These are phyloP conservation scores for Solanum etuberosum DNA, from an alignment of 257 asterid species.

Conservation along the genomic window DNA sequence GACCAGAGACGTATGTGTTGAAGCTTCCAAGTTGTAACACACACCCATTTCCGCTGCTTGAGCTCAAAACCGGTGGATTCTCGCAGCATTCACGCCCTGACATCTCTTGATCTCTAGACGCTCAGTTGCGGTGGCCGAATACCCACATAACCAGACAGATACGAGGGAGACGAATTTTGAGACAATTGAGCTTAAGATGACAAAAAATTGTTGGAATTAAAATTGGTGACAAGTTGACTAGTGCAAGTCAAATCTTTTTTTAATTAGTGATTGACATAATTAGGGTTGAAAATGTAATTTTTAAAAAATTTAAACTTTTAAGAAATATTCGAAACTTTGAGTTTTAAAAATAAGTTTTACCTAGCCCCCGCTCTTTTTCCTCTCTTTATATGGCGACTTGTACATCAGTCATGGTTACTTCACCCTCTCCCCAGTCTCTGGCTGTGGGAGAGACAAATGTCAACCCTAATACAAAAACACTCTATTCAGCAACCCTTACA, in stretches of 20 bases:
- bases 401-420: too few relatives aligned
- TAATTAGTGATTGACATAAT: too few relatives aligned
- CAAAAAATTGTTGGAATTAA: not conserved
- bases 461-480: not conserved
- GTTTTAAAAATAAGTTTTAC: too few relatives aligned
- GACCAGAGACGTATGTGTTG: conserved; percentile 29
- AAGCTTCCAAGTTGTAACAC: conserved; percentile 35
- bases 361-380: not conserved
- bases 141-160: not conserved
- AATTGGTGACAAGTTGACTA: not conserved
- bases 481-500: not conserved
- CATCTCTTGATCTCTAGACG: conserved; percentile 8
- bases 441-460: not conserved
- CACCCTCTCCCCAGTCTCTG: not conserved
- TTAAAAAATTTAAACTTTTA: too few relatives aligned
- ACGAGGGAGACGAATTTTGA: not conserved
- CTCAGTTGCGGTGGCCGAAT: not conserved
- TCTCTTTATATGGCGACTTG: not conserved
- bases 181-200: not conserved
- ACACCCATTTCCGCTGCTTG: conserved; percentile 34
- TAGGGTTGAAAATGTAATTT: too few relatives aligned
- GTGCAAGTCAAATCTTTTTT: not conserved
- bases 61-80: conserved; percentile 41
- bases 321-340: too few relatives aligned
- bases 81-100: conserved; percentile 49